These are phyloP conservation scores for Lecanicillium sp. DNA, from an alignment of 2,329 filamentous ascomycete species.

Conservation along the genomic window DNA sequence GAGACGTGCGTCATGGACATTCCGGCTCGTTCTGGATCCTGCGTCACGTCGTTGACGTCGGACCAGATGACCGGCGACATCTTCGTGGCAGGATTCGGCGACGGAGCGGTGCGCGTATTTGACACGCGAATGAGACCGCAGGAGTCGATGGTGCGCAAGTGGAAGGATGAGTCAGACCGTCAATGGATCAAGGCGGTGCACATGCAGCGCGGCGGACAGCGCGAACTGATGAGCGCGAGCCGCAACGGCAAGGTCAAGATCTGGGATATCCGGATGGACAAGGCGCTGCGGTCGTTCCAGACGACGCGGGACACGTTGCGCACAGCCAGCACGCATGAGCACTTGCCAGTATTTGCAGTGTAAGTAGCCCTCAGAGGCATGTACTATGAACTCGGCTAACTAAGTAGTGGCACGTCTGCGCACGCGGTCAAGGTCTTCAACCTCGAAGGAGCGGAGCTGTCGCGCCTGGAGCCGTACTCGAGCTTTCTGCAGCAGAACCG, in stretches of 20 bases:
- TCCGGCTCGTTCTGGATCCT: slow-evolving; percentile 86
- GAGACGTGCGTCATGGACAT: slow-evolving; percentile 94
- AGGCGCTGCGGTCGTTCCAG: slow-evolving; percentile 65
- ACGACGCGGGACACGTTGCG: slow-evolving; percentile 73
- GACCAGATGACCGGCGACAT: slow-evolving; percentile 97
- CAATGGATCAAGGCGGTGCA: slow-evolving; percentile 96
- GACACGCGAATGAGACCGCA: slow-evolving; percentile 79
- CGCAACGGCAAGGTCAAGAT: slow-evolving; percentile 89
- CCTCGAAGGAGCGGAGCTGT: slow-evolving; percentile 72
- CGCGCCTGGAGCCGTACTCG: slow-evolving; percentile 81
- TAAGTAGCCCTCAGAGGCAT: slow-evolving; percentile 58
- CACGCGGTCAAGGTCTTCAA: slow-evolving; percentile 92
- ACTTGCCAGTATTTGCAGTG: slow-evolving; percentile 92
- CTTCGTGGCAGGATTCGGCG: slow-evolving; percentile 93
- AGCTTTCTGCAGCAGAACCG: slow-evolving; percentile 79
- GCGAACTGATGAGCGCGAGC: slow-evolving; percentile 85
- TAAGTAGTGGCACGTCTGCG: slow-evolving; percentile 70
- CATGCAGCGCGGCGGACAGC: slow-evolving; percentile 89
- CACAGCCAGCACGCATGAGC: slow-evolving; percentile 89
- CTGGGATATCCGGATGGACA: slow-evolving; percentile 91
- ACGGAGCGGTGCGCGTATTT: slow-evolving; percentile 89
- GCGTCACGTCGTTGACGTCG: slow-evolving; percentile 90
- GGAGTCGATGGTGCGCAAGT: slow-evolving; percentile 90
- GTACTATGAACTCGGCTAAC: background rate
- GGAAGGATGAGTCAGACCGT: slow-evolving; percentile 79